Conservation (phyloP, 2,329 filamentous ascomycete genomes). For the Cladosporium sp. region DNA sequence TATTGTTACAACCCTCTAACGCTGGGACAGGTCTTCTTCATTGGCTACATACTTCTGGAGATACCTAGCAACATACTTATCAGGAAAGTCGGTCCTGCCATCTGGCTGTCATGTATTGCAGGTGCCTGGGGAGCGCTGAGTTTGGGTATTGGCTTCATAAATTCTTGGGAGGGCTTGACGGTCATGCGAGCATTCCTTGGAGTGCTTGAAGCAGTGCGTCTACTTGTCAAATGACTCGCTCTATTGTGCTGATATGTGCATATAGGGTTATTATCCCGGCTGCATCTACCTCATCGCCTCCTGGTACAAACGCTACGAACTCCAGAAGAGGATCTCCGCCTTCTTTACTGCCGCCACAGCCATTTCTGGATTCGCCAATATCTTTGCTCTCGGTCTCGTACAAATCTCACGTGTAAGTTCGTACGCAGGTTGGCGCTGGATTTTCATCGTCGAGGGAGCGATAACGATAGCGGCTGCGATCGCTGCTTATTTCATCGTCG, state of each 20-base stretch:
- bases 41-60: conserved; percentile 31
- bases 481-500: conserved; percentile 35
- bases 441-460: conserved; percentile 38
- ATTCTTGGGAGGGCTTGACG: conserved; percentile 48
- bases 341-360: conserved; percentile 41
- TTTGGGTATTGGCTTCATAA: conserved; percentile 60
- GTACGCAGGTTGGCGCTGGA: conserved; percentile 32
- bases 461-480: conserved; percentile 37
- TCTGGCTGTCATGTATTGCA: conserved; percentile 30
- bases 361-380: conserved; percentile 31
- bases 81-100: conserved; percentile 28
- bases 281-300: conserved; percentile 29
- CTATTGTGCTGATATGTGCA: background rate
- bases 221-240: conserved; percentile 1
- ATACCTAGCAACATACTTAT: conserved; percentile 31
- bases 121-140: conserved; percentile 56
- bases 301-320: conserved; percentile 25
- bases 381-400: conserved; percentile 32
- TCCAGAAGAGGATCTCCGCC: conserved; percentile 34
- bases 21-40: conserved; percentile 22
- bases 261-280: conserved; percentile 32
- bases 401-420: conserved; percentile 27
- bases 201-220: conserved; percentile 57
- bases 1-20: background rate
- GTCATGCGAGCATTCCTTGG: conserved; percentile 57